phyloP scores from a whole-genome alignment of 2,329 filamentous ascomycete species.

The Alternaria panax region DNA sequence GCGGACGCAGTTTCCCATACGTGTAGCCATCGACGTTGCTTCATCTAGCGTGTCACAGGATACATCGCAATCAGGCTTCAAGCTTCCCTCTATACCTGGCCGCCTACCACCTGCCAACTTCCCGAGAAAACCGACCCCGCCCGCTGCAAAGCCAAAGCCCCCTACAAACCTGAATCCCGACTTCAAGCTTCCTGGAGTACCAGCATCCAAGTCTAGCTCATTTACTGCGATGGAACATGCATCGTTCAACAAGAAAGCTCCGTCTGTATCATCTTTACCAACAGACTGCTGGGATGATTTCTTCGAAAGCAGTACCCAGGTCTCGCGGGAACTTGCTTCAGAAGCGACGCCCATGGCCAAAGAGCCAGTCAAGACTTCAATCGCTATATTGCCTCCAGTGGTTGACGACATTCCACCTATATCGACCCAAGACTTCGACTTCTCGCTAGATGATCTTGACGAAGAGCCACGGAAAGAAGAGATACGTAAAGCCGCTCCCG shows the following conservation, averaged over 20 bases:
- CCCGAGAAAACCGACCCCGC: slow-evolving; percentile 14
- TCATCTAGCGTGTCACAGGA: slow-evolving; percentile 8
- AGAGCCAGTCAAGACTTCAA: not conserved
- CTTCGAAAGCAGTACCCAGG: slow-evolving; percentile 56
- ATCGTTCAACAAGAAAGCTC: not conserved
- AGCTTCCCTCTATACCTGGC: slow-evolving; percentile 27
- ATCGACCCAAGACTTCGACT: slow-evolving; percentile 52
- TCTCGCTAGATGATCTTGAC: slow-evolving; percentile 53
- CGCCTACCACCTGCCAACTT: slow-evolving; percentile 9
- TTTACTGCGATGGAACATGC: not conserved
- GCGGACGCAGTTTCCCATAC: slow-evolving; percentile 45
- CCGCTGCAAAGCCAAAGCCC: slow-evolving; percentile 2
- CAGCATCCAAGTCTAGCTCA: slow-evolving; percentile 30
- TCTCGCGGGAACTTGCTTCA: slow-evolving; percentile 52
- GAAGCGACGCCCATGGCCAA: slow-evolving; percentile 9
- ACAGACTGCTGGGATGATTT: slow-evolving; percentile 50
- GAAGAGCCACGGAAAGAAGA: slow-evolving; percentile 15
- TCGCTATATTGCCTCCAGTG: not conserved
- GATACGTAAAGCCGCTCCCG: not conserved
- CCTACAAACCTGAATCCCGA: slow-evolving; percentile 19
- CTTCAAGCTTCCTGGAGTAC: slow-evolving; percentile 38
- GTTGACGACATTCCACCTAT: slow-evolving; percentile 33
- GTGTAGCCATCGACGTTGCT: slow-evolving; percentile 32
- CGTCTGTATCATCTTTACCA: not conserved
- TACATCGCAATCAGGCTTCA: slow-evolving; percentile 26